phyloP scores from a whole-genome alignment of 441 rosid genomes.

The Adansonia rubrostipa region DNA sequence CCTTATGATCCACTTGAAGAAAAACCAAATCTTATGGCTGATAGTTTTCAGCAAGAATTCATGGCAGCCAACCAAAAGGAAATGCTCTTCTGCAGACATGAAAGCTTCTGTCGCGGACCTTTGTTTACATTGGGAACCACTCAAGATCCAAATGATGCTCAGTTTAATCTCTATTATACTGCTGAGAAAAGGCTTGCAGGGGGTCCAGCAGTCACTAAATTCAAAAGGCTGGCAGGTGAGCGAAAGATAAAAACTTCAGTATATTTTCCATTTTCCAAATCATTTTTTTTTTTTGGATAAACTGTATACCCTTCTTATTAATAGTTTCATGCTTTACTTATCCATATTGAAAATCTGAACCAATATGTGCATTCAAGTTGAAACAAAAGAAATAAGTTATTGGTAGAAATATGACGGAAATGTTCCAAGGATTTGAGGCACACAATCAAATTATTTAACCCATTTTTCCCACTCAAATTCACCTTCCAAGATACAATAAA shows the following conservation, averaged over 20 bases:
- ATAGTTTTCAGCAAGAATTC: slow-evolving; percentile 72
- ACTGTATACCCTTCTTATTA: background rate
- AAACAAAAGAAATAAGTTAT: background rate
- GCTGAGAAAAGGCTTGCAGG: slow-evolving; percentile 21
- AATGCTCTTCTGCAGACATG: slow-evolving; percentile 66
- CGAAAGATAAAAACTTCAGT: background rate
- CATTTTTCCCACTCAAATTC: background rate
- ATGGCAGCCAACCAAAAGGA: slow-evolving; percentile 54
- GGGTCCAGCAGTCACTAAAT: slow-evolving; percentile 25
- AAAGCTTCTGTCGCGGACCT: slow-evolving; percentile 66
- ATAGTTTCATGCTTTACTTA: background rate
- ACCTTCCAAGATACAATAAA: background rate
- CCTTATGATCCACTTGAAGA: slow-evolving; percentile 89
- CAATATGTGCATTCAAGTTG: background rate
- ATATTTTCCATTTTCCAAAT: background rate
- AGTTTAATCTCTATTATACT: slow-evolving; percentile 10
- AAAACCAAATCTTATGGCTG: slow-evolving; percentile 72
- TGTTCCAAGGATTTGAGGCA: background rate
- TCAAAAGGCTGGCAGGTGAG: slow-evolving; percentile 40
- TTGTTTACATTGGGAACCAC: slow-evolving; percentile 42
- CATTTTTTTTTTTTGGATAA: background rate
- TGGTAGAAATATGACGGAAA: background rate
- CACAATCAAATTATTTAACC: background rate
- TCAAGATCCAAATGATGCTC: slow-evolving; percentile 35
- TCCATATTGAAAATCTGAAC: background rate